A percentile compares a stretch with the other conserved stretches of the same genome.
phyloP scores from a whole-genome alignment of 495 filamentous ascomycete genomes.

The Recurvomyces mirabilis region DNA sequence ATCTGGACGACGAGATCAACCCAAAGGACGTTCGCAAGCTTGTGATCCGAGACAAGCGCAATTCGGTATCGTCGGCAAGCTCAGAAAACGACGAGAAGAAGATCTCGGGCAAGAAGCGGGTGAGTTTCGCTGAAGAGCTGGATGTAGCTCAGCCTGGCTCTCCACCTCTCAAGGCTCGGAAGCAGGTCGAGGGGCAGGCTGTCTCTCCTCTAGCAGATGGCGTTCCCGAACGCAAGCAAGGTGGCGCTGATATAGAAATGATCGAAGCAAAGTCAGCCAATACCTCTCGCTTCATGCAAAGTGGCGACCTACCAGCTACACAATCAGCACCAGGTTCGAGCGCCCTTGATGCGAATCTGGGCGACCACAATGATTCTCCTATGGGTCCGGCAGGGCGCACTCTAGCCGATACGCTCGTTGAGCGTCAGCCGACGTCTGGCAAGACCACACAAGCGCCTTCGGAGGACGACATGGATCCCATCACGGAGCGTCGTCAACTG shows the following conservation, averaged over 20 bases:
- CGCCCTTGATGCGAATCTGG: neutral
- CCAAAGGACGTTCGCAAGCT: constrained; percentile 24
- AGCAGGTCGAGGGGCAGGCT: constrained; percentile 4
- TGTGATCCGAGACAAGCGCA: constrained; percentile 18
- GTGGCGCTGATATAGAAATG: neutral
- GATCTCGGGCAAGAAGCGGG: constrained; percentile 50
- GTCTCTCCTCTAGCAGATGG: constrained; percentile 16
- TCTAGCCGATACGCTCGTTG: constrained; percentile 48
- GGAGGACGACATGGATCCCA: constrained; percentile 57
- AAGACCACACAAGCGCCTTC: constrained; percentile 34
- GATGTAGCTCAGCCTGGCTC: constrained; percentile 41
- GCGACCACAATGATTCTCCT: neutral
- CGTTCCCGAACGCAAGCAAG: constrained; percentile 19
- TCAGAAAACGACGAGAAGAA: constrained; percentile 15
- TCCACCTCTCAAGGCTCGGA: constrained; percentile 13
- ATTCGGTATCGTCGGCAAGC: constrained; percentile 1
- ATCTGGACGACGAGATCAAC: constrained; percentile 14
- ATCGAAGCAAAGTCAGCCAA: neutral
- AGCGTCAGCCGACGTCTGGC: constrained; percentile 36
- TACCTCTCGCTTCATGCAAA: constrained; percentile 1
- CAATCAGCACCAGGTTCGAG: neutral
- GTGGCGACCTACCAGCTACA: constrained; percentile 9
- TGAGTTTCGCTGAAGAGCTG: constrained; percentile 56
- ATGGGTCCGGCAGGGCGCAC: constrained; percentile 45
- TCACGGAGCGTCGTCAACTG: constrained; percentile 62